Conservation (phyloP, 1,139 yeast genomes). For the Blastobotrys ciferrii region DNA sequence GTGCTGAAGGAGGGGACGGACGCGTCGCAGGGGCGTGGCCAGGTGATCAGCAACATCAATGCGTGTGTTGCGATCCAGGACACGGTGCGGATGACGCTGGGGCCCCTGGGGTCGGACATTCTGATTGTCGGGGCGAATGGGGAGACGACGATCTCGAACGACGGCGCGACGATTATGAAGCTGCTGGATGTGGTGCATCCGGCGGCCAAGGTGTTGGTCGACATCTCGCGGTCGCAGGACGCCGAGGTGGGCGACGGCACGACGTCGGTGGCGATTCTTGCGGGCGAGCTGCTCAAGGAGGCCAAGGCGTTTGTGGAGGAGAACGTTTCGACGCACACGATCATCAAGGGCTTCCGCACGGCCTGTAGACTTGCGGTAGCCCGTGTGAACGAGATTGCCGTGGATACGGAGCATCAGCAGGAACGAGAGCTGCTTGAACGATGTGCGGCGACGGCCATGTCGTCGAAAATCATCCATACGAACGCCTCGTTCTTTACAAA, state of each 20-base stretch:
- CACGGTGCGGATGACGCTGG: slow-evolving; percentile 89
- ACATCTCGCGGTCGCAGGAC: slow-evolving; percentile 93
- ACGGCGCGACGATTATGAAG: slow-evolving; percentile 94
- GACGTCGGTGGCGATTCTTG: slow-evolving; percentile 88
- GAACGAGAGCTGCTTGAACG: slow-evolving; percentile 72
- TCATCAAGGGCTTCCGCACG: slow-evolving; percentile 80
- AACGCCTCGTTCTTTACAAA: slow-evolving; percentile 88
- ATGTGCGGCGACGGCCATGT: slow-evolving; percentile 97
- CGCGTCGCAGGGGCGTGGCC: slow-evolving; percentile 94
- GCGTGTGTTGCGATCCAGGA: slow-evolving; percentile 98
- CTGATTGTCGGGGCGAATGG: slow-evolving; percentile 80
- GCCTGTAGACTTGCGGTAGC: slow-evolving; percentile 78
- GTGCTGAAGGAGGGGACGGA: slow-evolving; percentile 98
- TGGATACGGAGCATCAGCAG: slow-evolving; percentile 51
- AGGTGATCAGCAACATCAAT: slow-evolving; percentile 88
- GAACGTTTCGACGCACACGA: slow-evolving; percentile 87
- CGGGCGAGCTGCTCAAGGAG: slow-evolving; percentile 92
- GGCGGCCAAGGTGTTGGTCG: slow-evolving; percentile 93
- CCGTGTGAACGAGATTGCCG: slow-evolving; percentile 71
- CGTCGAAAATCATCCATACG: slow-evolving; percentile 84
- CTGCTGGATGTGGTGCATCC: slow-evolving; percentile 96
- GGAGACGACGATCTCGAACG: slow-evolving; percentile 91
- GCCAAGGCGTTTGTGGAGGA: slow-evolving; percentile 89
- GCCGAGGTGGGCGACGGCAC: slow-evolving; percentile 99
- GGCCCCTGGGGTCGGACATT: slow-evolving; percentile 96